A percentile compares a stretch with the other conserved stretches of the same genome.
Conservation (phyloP, 2,329 filamentous ascomycete species). For the Colletotrichum tabaci region DNA sequence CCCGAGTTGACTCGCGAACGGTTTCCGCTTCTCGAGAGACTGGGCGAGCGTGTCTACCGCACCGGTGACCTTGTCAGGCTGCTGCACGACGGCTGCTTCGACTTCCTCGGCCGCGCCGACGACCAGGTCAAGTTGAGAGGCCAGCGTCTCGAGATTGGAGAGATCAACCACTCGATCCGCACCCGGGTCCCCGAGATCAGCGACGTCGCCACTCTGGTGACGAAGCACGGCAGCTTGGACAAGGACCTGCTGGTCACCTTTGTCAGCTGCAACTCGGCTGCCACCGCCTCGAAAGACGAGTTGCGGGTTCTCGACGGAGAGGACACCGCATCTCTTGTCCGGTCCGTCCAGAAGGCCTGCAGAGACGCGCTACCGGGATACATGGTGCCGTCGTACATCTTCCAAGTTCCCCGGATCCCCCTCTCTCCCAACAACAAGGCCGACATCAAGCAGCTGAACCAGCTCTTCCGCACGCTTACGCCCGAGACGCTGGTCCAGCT, state of each 20-base stretch:
- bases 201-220: constrained; percentile 83
- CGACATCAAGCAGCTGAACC: constrained; percentile 78
- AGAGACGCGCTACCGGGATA: constrained; percentile 80
- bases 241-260: constrained; percentile 90
- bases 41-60: constrained; percentile 79
- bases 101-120: constrained; percentile 89
- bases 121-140: constrained; percentile 94
- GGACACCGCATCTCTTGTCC: constrained; percentile 44
- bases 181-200: constrained; percentile 69
- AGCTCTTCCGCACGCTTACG: constrained; percentile 74
- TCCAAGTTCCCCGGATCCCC: constrained; percentile 80
- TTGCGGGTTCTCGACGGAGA: constrained; percentile 46
- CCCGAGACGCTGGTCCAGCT: constrained; percentile 74
- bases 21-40: constrained; percentile 76
- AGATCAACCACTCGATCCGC: constrained; percentile 89
- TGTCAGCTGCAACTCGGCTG: constrained; percentile 59
- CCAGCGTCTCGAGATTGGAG: constrained; percentile 89
- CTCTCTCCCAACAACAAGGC: constrained; percentile 93
- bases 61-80: constrained; percentile 91
- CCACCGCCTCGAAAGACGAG: neutral
- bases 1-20: constrained; percentile 81
- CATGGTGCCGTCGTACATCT: constrained; percentile 91
- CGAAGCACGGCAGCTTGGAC: constrained; percentile 77
- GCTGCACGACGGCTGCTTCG: constrained; percentile 84
- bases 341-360: constrained; percentile 66